phyloP scores from a whole-genome alignment of 2,329 filamentous ascomycete genomes.

The Aureobasidium lini region DNA sequence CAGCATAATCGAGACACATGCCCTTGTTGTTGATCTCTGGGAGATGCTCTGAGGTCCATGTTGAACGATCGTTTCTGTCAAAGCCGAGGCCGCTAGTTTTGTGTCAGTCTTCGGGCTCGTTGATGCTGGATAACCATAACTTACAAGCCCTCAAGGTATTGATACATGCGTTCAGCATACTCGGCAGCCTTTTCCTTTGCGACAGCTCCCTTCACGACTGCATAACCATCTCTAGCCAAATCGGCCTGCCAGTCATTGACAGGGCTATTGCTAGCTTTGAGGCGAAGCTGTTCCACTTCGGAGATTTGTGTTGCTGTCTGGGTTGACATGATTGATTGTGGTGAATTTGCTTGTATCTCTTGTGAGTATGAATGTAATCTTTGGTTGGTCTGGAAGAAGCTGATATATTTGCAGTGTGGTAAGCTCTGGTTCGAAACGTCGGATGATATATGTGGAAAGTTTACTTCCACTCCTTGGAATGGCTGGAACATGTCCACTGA shows the following conservation, averaged over 20 bases:
- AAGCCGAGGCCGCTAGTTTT: constrained; percentile 13
- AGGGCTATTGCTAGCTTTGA: background rate
- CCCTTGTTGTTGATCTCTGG: constrained; percentile 42
- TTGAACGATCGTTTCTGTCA: constrained; percentile 24
- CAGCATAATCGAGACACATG: constrained; percentile 41
- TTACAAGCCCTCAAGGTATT: constrained; percentile 27
- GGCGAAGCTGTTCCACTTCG: background rate
- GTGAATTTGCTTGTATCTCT: background rate
- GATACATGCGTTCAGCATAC: constrained; percentile 27
- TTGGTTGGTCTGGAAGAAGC: background rate
- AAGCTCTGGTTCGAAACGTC: background rate
- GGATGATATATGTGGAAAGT: constrained; percentile 2
- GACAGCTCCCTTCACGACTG: constrained; percentile 41
- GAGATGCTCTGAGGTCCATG: constrained; percentile 31
- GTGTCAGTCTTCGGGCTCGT: too few relatives aligned
- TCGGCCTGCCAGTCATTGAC: constrained; percentile 4
- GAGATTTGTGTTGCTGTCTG: background rate
- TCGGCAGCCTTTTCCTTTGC: constrained; percentile 33
- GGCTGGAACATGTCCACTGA: background rate
- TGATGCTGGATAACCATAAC: background rate
- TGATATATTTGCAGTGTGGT: background rate
- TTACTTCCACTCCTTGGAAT: too few relatives aligned
- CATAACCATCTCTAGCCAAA: constrained; percentile 33
- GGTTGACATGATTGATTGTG: background rate
- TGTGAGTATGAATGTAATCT: background rate